Conservation (phyloP, 495 filamentous ascomycete genomes). For the Aspergillus homomorphus region DNA sequence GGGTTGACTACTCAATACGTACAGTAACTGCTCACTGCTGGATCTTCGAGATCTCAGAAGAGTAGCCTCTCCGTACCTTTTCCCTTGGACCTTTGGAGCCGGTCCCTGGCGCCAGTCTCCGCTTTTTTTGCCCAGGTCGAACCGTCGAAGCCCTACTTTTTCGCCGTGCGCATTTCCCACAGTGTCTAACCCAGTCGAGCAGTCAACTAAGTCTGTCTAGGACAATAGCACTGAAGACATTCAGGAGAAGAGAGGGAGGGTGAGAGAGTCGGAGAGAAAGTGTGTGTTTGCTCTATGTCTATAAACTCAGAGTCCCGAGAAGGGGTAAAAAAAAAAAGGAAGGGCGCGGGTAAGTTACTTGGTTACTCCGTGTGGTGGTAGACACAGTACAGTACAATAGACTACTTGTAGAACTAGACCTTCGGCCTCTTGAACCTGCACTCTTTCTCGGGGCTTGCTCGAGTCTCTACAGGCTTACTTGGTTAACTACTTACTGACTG, state of each 20-base stretch:
- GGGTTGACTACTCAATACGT: not conserved
- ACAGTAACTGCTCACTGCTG: not conserved
- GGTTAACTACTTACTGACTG: too few relatives aligned
- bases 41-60: slow-evolving; percentile 1
- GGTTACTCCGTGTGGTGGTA: too few relatives aligned
- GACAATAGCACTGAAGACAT: not conserved
- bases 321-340: not conserved
- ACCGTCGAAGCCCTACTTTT: slow-evolving; percentile 17
- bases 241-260: not conserved
- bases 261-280: not conserved
- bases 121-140: slow-evolving; percentile 15
- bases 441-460: too few relatives aligned
- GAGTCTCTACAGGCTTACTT: too few relatives aligned
- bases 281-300: not conserved
- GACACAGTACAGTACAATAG: too few relatives aligned
- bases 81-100: not conserved
- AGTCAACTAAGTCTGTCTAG: not conserved
- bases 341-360: too few relatives aligned
- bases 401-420: too few relatives aligned
- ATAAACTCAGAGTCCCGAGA: not conserved
- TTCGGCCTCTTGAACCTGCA: too few relatives aligned
- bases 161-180: slow-evolving; percentile 12
- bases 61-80: slow-evolving; percentile 10
- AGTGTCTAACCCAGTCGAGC: slow-evolving; percentile 4
- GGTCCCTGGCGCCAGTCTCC: slow-evolving; percentile 27